phyloP scores from a whole-genome alignment of 1,139 yeast species.

The Tardiomyces digboiensis region DNA sequence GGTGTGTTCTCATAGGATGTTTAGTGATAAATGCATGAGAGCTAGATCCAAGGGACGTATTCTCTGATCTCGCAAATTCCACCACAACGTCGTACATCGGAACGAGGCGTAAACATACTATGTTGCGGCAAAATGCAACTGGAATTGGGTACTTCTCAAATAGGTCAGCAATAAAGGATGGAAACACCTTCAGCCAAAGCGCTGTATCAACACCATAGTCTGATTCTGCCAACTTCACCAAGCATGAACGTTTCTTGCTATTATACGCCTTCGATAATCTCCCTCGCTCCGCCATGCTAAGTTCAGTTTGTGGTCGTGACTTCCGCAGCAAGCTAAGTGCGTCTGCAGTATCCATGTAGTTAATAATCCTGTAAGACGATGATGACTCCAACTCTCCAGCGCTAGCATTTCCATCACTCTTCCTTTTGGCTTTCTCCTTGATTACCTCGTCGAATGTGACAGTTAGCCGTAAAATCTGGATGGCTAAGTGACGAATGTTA shows the following conservation, averaged over 20 bases:
- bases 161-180: slow-evolving; percentile 59
- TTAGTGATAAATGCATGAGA: slow-evolving; percentile 14
- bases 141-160: slow-evolving; percentile 87
- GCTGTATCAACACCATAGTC: slow-evolving; percentile 95
- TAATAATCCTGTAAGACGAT: slow-evolving; percentile 36
- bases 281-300: slow-evolving; percentile 76
- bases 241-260: slow-evolving; percentile 45
- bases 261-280: slow-evolving; percentile 56
- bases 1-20: slow-evolving; percentile 37
- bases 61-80: slow-evolving; percentile 44
- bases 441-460: slow-evolving; percentile 82
- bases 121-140: slow-evolving; percentile 88
- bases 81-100: slow-evolving; percentile 79
- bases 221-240: slow-evolving; percentile 73
- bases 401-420: background rate
- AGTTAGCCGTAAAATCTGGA: slow-evolving; percentile 62
- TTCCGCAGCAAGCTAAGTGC: slow-evolving; percentile 48
- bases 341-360: slow-evolving; percentile 63
- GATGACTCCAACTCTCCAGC: background rate
- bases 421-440: slow-evolving; percentile 37
- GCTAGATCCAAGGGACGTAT: slow-evolving; percentile 15
- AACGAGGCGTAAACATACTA: slow-evolving; percentile 80
- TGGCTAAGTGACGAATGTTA: slow-evolving; percentile 61
- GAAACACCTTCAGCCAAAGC: slow-evolving; percentile 85
- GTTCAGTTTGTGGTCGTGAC: slow-evolving; percentile 42